phyloP scores from a whole-genome alignment of 495 filamentous ascomycete species.

The Penicillium lagena region DNA sequence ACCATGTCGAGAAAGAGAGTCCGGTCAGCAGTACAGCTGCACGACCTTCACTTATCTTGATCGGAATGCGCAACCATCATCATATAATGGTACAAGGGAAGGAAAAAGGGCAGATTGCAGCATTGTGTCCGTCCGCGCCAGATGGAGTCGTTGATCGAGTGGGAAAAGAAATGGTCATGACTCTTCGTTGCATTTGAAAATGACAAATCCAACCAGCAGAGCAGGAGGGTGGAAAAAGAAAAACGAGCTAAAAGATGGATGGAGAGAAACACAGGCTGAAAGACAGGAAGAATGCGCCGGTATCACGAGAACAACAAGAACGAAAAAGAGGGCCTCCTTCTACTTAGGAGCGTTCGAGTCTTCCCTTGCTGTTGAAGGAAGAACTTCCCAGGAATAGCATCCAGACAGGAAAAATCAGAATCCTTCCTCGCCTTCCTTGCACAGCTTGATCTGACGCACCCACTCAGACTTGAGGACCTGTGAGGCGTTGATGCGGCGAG shows the following conservation, averaged over 20 bases:
- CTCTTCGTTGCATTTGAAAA: slow-evolving; percentile 42
- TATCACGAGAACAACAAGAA: slow-evolving; percentile 10
- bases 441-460: slow-evolving; percentile 93
- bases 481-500: slow-evolving; percentile 86
- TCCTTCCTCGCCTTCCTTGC: slow-evolving; percentile 92
- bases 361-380: too few relatives aligned
- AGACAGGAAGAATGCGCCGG: slow-evolving; percentile 4
- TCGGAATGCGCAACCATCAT: not conserved
- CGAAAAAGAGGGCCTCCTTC: slow-evolving; percentile 23
- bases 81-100: slow-evolving; percentile 3
- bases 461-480: slow-evolving; percentile 98
- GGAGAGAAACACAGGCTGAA: slow-evolving; percentile 4
- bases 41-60: not conserved
- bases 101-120: not conserved
- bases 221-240: slow-evolving; percentile 10
- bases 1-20: not conserved
- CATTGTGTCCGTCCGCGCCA: not conserved
- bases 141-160: not conserved
- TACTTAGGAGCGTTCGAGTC: slow-evolving; percentile 16
- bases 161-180: slow-evolving; percentile 27
- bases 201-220: slow-evolving; percentile 24
- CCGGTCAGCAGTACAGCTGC: not conserved
- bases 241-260: slow-evolving; percentile 15
- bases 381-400: too few relatives aligned
- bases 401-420: slow-evolving; percentile 35